Evolutionary conservation across 2,329 filamentous ascomycete species (phyloP), one percentile per base, ranked within the genome.

Genomic region (Penicillium sp.): DNA sequence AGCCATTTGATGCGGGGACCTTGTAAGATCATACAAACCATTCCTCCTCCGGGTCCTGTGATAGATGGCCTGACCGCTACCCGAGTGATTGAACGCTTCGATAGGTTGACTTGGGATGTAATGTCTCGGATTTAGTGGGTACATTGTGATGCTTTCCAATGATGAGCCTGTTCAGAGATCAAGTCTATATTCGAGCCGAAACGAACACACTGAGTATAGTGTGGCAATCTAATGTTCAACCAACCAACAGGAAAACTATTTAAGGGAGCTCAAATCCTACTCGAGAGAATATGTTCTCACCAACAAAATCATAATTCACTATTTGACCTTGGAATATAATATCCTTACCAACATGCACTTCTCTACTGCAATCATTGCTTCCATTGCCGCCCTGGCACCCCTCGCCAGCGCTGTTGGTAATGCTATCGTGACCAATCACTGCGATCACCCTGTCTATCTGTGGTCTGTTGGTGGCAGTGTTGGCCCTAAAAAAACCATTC

Each of bases 401-500:
- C 56, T 72, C 34, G 66, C 61, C 48, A 59, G 59, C 50, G 71
- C 72, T 43, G 60, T 71, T 18, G 73, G 74, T 55, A 63, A 71
- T 48, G 74, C 74, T 32, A 53, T 66, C 53, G 73, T 77, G 18
- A 56, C 66, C 56, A 76, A 77, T 65, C 69, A 70, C 61, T 76
- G 74, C 59, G 51, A 58, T 19, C 58, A 55, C 47, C 62, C 70
- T 7, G 62, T 75, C 56, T 76, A 74, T 61, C 65, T 74, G 42
- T 74, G 71, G 59, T 70, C 72, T 27, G 72, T 76, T 18, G 74
- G 70, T 34, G 63, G 67, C 10, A 53, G 56, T 26, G 59, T 71
- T 40, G 66, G 67, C 34, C 61, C 68, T 1, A 55, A 57, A 34
- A 61, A 70, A 38, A 70, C 61, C 32, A 60, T 78, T 53, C 41